Evolutionary conservation across 352 stramenopile species (phyloP).

Genomic region (Pythium diclinum): DNA sequence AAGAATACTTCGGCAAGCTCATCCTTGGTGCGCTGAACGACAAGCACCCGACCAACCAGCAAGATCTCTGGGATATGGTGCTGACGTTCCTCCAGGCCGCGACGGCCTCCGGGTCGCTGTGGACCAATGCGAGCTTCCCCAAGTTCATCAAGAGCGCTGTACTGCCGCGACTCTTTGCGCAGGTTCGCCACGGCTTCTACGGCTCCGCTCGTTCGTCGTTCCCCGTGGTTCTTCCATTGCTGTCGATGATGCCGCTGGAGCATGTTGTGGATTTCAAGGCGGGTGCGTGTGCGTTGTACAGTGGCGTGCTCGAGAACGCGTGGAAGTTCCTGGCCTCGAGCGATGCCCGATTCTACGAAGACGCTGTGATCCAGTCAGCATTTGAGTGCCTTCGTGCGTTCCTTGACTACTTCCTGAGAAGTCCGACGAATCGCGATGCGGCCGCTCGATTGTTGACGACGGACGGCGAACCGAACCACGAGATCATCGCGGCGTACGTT

Average conservation of each 20-base stretch:
- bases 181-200: conserved; percentile 76
- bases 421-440: conserved; percentile 32
- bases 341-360: conserved; percentile 50
- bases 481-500: conserved; percentile 39
- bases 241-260: conserved; percentile 70
- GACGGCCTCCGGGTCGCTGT: conserved; percentile 5
- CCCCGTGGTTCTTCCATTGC: conserved; percentile 60
- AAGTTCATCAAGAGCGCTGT: conserved; percentile 67
- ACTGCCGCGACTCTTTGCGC: conserved; percentile 62
- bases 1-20: conserved; percentile 71
- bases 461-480: conserved; percentile 8
- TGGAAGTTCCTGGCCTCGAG: conserved; percentile 67
- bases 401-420: conserved; percentile 62
- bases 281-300: conserved; percentile 49
- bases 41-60: conserved; percentile 64
- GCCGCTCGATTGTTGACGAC: conserved; percentile 27
- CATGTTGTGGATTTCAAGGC: conserved; percentile 44
- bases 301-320: conserved; percentile 58
- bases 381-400: conserved; percentile 75
- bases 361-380: conserved; percentile 52
- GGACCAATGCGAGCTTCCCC: conserved; percentile 27
- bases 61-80: conserved; percentile 71
- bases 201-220: conserved; percentile 69
- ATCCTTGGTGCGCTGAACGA: conserved; percentile 66
- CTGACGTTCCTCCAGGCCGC: conserved; percentile 67